Evolutionary conservation across 140 eudicot species (phyloP).

Genomic region (Anethum foeniculum): DNA sequence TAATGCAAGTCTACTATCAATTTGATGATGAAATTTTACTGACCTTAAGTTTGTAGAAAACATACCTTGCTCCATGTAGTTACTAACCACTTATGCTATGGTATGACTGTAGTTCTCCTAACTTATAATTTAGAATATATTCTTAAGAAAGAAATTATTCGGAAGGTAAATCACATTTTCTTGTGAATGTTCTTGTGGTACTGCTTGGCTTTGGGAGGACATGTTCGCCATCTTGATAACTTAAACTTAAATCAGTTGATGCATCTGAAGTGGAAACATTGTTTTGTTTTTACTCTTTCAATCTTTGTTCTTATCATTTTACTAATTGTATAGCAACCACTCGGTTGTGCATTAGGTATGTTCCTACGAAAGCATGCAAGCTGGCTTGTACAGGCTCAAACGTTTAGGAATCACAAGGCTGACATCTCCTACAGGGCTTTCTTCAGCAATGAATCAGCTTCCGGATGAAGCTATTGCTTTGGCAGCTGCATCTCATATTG

Average conservation of each 20-base stretch:
- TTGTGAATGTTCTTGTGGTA: neutral
- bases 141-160: neutral
- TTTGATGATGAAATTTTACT: neutral
- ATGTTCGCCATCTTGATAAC: neutral
- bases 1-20: neutral
- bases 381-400: conserved; percentile 88
- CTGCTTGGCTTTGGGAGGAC: neutral
- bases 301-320: neutral
- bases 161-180: neutral
- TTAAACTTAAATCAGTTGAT: neutral
- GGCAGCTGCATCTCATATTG: conserved; percentile 99
- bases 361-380: conserved; percentile 94
- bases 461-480: conserved; percentile 95
- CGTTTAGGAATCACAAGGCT: conserved; percentile 79
- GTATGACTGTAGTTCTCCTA: neutral
- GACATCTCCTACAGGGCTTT: conserved; percentile 74
- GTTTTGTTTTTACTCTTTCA: neutral
- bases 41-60: neutral
- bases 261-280: neutral
- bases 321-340: neutral
- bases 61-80: neutral
- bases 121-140: neutral
- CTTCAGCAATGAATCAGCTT: conserved; percentile 96
- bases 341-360: conserved; percentile 48
- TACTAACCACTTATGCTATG: neutral